Evolutionary conservation across 306 rosid species (phyloP), one percentile per base, ranked within the genome.

Genomic region (Acacia acuminata): DNA sequence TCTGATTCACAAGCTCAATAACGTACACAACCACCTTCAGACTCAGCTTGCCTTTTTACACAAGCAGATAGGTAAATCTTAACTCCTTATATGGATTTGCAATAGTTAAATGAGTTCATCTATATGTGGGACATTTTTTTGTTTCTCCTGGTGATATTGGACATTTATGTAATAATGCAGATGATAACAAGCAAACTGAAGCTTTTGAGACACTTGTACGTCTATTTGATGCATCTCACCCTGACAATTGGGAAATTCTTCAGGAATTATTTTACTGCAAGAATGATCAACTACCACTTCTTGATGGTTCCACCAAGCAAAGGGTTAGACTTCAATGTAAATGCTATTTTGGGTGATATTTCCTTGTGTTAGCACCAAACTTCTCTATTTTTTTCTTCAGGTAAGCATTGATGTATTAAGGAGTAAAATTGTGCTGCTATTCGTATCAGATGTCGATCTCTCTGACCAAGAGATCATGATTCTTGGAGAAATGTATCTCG

Each of bases 161-260:
- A 19, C 53, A 24, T 51, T 38, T 71, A 56, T 90, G 82, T 30
- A 36, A 40, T 81, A 25, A 55, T 85, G 82, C 90, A 92, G 94
- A 82, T 65, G 81, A 67, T 60, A 86, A 81, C 78, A 92, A 69
- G 42, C 93, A 89, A 64, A 77, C 78, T 25, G 89, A 88, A 81
- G 88, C 84, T 27, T 88, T 73, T 75, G 76, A 78, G 81, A 56
- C 71, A 19, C 76, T 89, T 27, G 19, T 32, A 11, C n/a, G 56
- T 78, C 87, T 86, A 38, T 78, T 89, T 71, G 79, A 83, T 60
- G 77, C 81, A 50, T 27, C 88, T 20, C 93, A 88, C 85, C 43
- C 64, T 8, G 93, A 90, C 19, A 92, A 92, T 88, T 55, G 78
- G 10, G 87, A 80, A 86, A 80, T 90, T 66, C 84, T 92, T 44